These are phyloP conservation scores for Trichosporon sp. DNA, from an alignment of 1,284 basidiomycete genomes.

Conservation along the genomic window DNA sequence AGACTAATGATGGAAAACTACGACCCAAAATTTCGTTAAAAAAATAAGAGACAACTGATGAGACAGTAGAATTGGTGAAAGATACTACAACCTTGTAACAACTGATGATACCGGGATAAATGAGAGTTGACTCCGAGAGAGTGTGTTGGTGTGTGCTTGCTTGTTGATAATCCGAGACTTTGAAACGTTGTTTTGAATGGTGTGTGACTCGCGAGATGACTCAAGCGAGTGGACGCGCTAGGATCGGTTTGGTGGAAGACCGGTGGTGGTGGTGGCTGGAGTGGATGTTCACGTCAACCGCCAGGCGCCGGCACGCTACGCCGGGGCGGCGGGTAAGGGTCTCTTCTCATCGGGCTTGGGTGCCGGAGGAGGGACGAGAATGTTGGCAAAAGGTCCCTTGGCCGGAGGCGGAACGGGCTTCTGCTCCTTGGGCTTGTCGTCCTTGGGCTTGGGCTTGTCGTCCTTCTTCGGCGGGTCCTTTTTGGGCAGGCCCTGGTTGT, in stretches of 20 bases:
- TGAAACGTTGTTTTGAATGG: no score
- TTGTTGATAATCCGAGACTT: not conserved
- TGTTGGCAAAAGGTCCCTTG: conserved; percentile 11
- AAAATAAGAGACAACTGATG: conserved; percentile 5
- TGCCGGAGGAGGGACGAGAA: conserved; percentile 8
- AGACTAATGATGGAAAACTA: not conserved
- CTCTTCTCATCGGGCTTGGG: conserved; percentile 16
- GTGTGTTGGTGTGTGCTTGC: not conserved
- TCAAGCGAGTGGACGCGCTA: not conserved
- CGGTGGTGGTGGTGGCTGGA: no score
- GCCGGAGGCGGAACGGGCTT: not conserved
- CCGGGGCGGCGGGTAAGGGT: conserved; percentile 1
- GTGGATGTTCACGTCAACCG: no score
- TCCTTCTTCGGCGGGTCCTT: conserved; percentile 13
- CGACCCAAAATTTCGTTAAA: not conserved
- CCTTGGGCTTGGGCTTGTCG: not conserved
- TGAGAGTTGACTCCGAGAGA: not conserved
- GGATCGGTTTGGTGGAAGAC: no score
- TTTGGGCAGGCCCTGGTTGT: conserved; percentile 35
- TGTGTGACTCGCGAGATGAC: not conserved
- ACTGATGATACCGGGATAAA: not conserved
- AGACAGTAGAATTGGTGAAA: not conserved
- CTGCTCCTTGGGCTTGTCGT: not conserved
- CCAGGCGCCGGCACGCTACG: not conserved
- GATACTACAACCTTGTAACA: conserved; percentile 17